A percentile compares a stretch with the other conserved stretches of the same genome.
phyloP scores from a whole-genome alignment of 75 land plant species.

The Sequoia sempervirens region DNA sequence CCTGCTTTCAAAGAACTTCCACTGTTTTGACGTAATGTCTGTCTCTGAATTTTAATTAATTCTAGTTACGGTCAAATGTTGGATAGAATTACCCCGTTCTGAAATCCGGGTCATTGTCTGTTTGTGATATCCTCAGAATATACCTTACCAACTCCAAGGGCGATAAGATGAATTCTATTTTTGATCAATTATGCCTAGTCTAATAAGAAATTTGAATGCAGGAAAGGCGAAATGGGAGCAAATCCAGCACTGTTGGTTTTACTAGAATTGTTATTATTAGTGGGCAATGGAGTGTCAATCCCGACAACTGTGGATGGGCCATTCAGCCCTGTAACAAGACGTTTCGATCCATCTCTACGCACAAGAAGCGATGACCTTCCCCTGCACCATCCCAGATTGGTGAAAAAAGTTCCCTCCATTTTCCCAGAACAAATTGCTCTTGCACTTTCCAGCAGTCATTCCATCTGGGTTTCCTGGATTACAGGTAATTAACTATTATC shows the following conservation, averaged over 20 bases:
- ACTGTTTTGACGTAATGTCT: too few species aligned
- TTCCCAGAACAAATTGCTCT: slow-evolving; percentile 87
- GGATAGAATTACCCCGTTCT: not conserved
- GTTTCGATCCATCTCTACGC: slow-evolving; percentile 64
- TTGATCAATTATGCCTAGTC: not conserved
- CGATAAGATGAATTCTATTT: too few species aligned
- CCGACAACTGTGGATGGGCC: slow-evolving; percentile 90
- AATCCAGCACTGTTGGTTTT: not conserved
- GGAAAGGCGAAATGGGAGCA: not conserved
- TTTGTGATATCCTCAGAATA: not conserved
- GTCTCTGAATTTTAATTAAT: too few species aligned
- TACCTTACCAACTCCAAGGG: not conserved
- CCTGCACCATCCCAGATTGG: slow-evolving; percentile 59
- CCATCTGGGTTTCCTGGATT: slow-evolving; percentile 95
- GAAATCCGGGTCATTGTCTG: not conserved
- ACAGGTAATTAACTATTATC: slow-evolving; percentile 43
- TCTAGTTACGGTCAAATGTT: too few species aligned
- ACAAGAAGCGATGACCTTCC: slow-evolving; percentile 81
- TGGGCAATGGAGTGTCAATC: slow-evolving; percentile 11
- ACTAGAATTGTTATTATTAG: not conserved
- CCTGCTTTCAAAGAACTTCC: not conserved
- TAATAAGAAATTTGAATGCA: not conserved
- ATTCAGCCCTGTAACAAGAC: slow-evolving; percentile 60
- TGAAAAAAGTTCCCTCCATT: slow-evolving; percentile 45
- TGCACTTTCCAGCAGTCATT: slow-evolving; percentile 57